These are phyloP conservation scores for Hansenula sp. DNA, from an alignment of 1,139 yeast genomes.

Conservation along the genomic window DNA sequence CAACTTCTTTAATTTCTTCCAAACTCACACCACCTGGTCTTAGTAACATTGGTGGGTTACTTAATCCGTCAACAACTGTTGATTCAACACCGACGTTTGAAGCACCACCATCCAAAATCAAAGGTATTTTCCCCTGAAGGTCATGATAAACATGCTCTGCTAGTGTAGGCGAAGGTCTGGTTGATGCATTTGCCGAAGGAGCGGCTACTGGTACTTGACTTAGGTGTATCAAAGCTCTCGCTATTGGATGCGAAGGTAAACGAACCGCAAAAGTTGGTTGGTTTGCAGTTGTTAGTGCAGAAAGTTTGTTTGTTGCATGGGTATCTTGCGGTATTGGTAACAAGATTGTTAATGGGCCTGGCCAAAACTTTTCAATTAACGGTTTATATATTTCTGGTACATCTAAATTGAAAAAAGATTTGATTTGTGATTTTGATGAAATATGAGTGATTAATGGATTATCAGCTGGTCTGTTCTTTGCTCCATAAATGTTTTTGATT, in stretches of 20 bases:
- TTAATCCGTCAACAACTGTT: constrained; percentile 89
- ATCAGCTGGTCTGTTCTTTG: constrained; percentile 92
- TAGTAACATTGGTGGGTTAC: constrained; percentile 77
- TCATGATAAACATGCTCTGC: constrained; percentile 86
- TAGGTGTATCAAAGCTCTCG: constrained; percentile 84
- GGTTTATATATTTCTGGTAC: constrained; percentile 67
- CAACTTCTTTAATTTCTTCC: constrained; percentile 62
- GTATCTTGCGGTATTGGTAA: constrained; percentile 48
- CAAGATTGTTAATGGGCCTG: constrained; percentile 89
- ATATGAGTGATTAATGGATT: constrained; percentile 92
- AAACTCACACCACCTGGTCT: constrained; percentile 93
- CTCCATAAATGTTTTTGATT: constrained; percentile 71
- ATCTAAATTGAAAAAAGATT: constrained; percentile 46
- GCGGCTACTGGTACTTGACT: constrained; percentile 93
- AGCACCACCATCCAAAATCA: constrained; percentile 85
- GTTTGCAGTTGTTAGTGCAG: constrained; percentile 75
- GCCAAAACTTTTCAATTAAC: constrained; percentile 76
- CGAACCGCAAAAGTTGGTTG: constrained; percentile 91
- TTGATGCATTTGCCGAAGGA: constrained; percentile 95
- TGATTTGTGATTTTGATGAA: constrained; percentile 70
- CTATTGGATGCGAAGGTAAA: constrained; percentile 82
- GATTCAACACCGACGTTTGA: constrained; percentile 92
- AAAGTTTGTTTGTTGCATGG: constrained; percentile 47
- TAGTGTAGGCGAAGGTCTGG: constrained; percentile 87
- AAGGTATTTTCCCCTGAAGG: constrained; percentile 74